These are phyloP conservation scores for Quercus phellos DNA, from an alignment of 331 rosid species.

Conservation along the genomic window DNA sequence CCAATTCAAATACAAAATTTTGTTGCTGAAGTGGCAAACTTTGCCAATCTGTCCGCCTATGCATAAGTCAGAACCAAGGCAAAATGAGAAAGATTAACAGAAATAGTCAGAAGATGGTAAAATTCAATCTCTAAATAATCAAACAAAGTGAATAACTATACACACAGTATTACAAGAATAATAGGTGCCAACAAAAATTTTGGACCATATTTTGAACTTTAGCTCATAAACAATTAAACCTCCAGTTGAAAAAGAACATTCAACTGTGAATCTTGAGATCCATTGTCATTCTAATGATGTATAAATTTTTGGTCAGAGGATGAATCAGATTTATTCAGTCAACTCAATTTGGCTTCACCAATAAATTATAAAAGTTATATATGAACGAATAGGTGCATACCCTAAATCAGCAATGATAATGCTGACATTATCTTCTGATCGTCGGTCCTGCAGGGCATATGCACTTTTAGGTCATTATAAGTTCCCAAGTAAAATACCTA, in stretches of 20 bases:
- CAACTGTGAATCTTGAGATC: not conserved
- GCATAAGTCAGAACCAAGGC: slow-evolving; percentile 13
- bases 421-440: slow-evolving; percentile 90
- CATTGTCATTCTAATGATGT: not conserved
- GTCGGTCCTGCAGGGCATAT: slow-evolving; percentile 49
- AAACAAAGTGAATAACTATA: no score
- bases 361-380: not conserved
- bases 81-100: not conserved
- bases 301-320: not conserved
- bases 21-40: slow-evolving; percentile 49
- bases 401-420: slow-evolving; percentile 87
- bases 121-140: not conserved
- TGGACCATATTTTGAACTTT: not conserved
- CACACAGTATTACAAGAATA: not conserved
- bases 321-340: not conserved
- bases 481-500: not conserved
- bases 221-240: not conserved
- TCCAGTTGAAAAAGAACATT: not conserved
- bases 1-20: slow-evolving; percentile 53
- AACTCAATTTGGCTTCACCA: not conserved
- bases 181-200: not conserved
- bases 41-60: slow-evolving; percentile 76
- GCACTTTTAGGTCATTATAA: slow-evolving; percentile 17
- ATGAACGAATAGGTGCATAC: slow-evolving; percentile 34
- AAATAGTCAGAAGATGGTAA: not conserved